Percentiles rank a stretch among this genome's conserved stretches.
Conservation (phyloP, 208 protist genomes). For the Strigomonas culicis region DNA sequence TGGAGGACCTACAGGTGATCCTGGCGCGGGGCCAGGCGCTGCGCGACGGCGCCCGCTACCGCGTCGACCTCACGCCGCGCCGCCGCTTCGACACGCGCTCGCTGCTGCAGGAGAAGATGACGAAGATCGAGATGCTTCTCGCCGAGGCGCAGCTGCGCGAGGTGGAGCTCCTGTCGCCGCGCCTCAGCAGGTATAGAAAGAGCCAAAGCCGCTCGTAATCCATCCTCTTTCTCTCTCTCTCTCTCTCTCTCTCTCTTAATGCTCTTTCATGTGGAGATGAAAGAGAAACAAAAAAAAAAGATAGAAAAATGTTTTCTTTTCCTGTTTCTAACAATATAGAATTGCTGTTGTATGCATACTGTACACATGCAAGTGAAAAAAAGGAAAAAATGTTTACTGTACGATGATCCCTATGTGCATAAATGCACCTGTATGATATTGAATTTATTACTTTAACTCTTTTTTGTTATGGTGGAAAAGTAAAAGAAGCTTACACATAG, state of each 20-base stretch:
- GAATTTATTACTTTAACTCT: conserved; percentile 4
- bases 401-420: no score
- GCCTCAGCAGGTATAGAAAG: no score
- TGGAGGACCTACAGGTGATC: conserved; percentile 5
- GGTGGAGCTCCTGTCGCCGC: no score
- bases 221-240: conserved; percentile 4
- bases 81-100: conserved; percentile 1
- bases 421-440: no score
- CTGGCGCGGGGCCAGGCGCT: conserved; percentile 7
- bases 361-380: conserved; percentile 8
- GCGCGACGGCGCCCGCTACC: neutral
- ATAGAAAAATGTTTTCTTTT: conserved; percentile 15
- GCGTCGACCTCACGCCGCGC: neutral
- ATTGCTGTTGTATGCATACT: neutral
- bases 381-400: no score
- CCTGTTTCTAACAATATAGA: no score
- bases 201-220: no score
- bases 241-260: conserved; percentile 4
- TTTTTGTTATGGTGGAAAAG: conserved; percentile 7
- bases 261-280: neutral
- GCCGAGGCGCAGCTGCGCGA: neutral
- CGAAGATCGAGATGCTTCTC: neutral
- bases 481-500: neutral
- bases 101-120: conserved; percentile 1
- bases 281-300: neutral